phyloP scores from a whole-genome alignment of 345 rosid species.

The Lepidium aucheri region DNA sequence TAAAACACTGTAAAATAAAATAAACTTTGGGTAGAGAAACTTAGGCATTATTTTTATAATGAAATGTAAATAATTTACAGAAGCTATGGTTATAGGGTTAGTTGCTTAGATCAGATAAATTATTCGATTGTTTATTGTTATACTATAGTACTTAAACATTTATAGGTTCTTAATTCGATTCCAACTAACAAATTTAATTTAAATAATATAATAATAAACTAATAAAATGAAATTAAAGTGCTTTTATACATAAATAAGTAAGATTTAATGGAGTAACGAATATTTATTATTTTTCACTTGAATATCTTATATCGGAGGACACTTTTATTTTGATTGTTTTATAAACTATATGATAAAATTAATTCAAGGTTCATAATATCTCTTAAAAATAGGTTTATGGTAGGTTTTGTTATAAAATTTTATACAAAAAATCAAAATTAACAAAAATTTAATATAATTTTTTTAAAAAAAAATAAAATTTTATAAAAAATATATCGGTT shows the following conservation, averaged over 20 bases:
- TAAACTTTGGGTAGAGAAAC: background rate
- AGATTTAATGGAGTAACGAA: background rate
- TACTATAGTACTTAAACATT: background rate
- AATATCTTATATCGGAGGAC: background rate
- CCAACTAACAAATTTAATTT: constrained; percentile 5
- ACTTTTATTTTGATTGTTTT: background rate
- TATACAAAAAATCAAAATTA: too few species aligned
- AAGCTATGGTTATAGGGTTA: constrained; percentile 19
- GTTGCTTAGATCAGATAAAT: constrained; percentile 16
- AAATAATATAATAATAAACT: too few species aligned
- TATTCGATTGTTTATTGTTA: background rate
- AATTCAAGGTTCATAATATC: too few species aligned
- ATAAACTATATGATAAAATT: too few species aligned
- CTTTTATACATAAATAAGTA: background rate
- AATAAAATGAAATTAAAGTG: background rate
- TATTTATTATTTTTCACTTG: background rate
- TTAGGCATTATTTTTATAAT: background rate
- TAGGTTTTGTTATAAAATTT: too few species aligned
- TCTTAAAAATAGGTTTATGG: too few species aligned
- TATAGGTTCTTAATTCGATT: background rate
- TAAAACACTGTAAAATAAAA: background rate
- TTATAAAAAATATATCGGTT: too few species aligned
- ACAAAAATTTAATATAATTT: too few species aligned
- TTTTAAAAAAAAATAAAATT: too few species aligned
- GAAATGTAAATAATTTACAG: background rate